phyloP scores from a whole-genome alignment of 768 basidiomycete genomes.

The Tylopilus subfusipes region DNA sequence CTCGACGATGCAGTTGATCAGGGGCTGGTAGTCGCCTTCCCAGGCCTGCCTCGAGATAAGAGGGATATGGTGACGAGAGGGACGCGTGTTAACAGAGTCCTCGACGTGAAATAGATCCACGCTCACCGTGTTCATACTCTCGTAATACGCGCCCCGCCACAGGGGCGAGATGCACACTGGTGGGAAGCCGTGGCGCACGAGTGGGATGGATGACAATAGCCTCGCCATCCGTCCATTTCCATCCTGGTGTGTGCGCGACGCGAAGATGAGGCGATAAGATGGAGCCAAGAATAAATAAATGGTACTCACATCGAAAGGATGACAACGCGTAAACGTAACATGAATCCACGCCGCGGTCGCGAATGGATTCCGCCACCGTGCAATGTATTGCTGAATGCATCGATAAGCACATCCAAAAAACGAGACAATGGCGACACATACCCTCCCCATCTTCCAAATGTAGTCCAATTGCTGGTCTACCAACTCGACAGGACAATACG shows the following conservation, averaged over 20 bases:
- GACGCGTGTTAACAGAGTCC: background rate
- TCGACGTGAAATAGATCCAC: background rate
- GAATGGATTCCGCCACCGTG: constrained; percentile 36
- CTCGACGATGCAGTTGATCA: constrained; percentile 32
- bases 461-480: constrained; percentile 34
- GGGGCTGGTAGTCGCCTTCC: constrained; percentile 33
- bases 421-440: constrained; percentile 4
- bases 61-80: background rate
- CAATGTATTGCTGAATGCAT: constrained; percentile 32
- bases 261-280: background rate
- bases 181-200: constrained; percentile 32
- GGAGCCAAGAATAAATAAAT: background rate
- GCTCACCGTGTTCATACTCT: constrained; percentile 33
- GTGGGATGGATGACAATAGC: constrained; percentile 34
- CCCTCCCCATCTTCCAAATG: constrained; percentile 34
- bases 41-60: constrained; percentile 20
- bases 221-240: constrained; percentile 36
- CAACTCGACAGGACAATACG: constrained; percentile 29
- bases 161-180: constrained; percentile 29
- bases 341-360: constrained; percentile 37
- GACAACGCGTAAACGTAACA: constrained; percentile 33
- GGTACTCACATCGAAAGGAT: constrained; percentile 32
- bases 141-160: constrained; percentile 25
- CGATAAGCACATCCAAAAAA: background rate
- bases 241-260: constrained; percentile 16